Base-by-base conservation (phyloP, 2,329 filamentous ascomycete species). In the Exophiala spinifera region DNA sequence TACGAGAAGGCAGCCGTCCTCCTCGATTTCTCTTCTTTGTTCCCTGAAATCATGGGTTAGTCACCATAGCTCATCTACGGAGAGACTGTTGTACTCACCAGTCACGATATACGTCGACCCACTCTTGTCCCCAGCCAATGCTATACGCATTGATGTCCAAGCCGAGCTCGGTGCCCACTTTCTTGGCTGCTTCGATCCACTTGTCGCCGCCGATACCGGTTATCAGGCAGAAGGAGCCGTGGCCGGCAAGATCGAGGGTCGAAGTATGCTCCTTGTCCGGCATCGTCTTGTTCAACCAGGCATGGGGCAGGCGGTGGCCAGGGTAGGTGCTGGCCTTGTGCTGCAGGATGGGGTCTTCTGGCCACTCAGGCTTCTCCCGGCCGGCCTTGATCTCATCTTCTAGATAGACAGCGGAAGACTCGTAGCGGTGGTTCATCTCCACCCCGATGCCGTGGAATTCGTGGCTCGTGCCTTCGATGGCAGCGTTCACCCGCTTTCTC, bases 41-140 rank as follows among this genome's bases (percentile, higher is more conserved):
- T 71, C 74, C 57, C 57, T 60, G 33, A 7, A 25, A 21, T 28
- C 1, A 19, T 33, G 25, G 17, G 51, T 49, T 17, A 53, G 33
- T 40, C 34, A 53, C 21, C n/a, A 53, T 28, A 4, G 39, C 39
- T 31, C 21, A 33, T 15, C 13, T 11, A 11, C 11, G 6, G 28
- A 4, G n/a, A n/a, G n/a, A 4, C n/a, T 31, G 3, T 5, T 8
- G 20, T n/a, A 57, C 57, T 60, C 46, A 60, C 83, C 83, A 87
- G 52, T 84, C 80, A 56, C 76, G 77, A 65, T 85, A 86, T 0
- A 82, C 73, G 63, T 86, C 84, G 63, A 84, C 78, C 58, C 75
- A 86, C 53, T 86, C 81, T 57, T 80, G 77, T 13, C 74, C 69
- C 68, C 75, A 82, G 0, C 84, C 83, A 58, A 86, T 80, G 2